Evolutionary conservation across 129 eudicot species (phyloP).

Genomic region (Centella asiatica): DNA sequence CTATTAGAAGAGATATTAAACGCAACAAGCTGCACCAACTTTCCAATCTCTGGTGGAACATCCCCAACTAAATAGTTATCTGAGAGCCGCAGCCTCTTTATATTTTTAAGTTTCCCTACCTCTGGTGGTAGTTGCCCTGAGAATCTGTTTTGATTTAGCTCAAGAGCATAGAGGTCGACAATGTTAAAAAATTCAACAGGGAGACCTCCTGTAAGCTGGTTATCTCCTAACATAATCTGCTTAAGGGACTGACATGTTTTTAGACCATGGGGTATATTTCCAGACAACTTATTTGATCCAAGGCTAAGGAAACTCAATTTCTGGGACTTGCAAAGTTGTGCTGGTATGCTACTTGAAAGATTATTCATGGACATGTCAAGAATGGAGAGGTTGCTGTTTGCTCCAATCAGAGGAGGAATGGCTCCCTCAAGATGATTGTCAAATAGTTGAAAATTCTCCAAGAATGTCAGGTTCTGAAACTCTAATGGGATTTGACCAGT

Average conservation of each 20-base stretch:
- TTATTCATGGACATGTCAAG: constrained; percentile 68
- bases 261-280: constrained; percentile 70
- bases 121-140: constrained; percentile 68
- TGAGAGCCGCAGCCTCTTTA: constrained; percentile 65
- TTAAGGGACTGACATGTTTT: constrained; percentile 65
- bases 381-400: constrained; percentile 51
- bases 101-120: constrained; percentile 47
- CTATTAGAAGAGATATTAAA: constrained; percentile 75
- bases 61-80: constrained; percentile 55
- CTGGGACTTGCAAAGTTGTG: constrained; percentile 54
- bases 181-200: constrained; percentile 59
- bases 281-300: constrained; percentile 68
- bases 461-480: constrained; percentile 52
- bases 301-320: constrained; percentile 71
- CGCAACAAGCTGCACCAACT: constrained; percentile 54
- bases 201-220: constrained; percentile 69
- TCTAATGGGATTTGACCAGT: constrained; percentile 69
- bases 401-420: constrained; percentile 73
- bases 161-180: constrained; percentile 74
- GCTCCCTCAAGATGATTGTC: constrained; percentile 63
- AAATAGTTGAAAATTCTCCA: constrained; percentile 70
- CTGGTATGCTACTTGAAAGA: constrained; percentile 64
- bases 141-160: constrained; percentile 67
- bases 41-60: constrained; percentile 73
- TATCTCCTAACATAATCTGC: constrained; percentile 72